Base-by-base conservation (phyloP, 495 filamentous ascomycete species). In the Aspergillus nanangensis region DNA sequence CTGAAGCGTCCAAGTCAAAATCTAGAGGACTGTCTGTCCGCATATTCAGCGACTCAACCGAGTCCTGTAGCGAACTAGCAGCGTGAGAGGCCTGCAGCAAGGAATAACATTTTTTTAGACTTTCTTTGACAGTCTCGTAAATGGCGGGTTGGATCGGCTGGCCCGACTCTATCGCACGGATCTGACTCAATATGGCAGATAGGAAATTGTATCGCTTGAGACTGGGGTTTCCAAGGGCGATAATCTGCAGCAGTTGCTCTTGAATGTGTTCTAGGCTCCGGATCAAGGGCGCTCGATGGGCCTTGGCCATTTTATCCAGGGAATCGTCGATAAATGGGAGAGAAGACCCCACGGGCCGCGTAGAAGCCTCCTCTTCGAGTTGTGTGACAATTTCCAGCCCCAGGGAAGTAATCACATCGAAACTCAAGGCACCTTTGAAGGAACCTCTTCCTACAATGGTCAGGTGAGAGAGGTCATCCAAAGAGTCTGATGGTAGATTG, bases 351-450 rank as follows among this genome's bases (percentile, higher is more conserved):
- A n/a, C n/a, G n/a, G n/a, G n/a, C n/a, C n/a, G n/a, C n/a, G n/a
- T n/a, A n/a, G n/a, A n/a, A n/a, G n/a, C n/a, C n/a, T n/a, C n/a
- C 31, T 62, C 55, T 36, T 56, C 58, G 9, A 58, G 22, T 40
- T 62, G 58, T 22, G 53, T 58, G 19, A 54, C 25, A 13, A 57
- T 32, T 38, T 62, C 56, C 2, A 59, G 41, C 3, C 53, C 56
- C 3, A 59, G 41, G 15, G 44, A 35, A 5, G 53, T 47, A 10
- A 57, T 52, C 18, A 59, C 47, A 32, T 59, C 59, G 3, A 62
- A 41, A 14, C 48, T 47, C 0, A 62, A 45, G 7, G 56, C 45
- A 1, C 55, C 56, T 37, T 58, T 56, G 47, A 62, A 52, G 14
- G 50, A 37, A 27, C 47, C 51, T 3, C 36, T 42, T 3, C 52